Conservation (phyloP, 139 green algal species). For the Zygnema circumcarinatum region DNA sequence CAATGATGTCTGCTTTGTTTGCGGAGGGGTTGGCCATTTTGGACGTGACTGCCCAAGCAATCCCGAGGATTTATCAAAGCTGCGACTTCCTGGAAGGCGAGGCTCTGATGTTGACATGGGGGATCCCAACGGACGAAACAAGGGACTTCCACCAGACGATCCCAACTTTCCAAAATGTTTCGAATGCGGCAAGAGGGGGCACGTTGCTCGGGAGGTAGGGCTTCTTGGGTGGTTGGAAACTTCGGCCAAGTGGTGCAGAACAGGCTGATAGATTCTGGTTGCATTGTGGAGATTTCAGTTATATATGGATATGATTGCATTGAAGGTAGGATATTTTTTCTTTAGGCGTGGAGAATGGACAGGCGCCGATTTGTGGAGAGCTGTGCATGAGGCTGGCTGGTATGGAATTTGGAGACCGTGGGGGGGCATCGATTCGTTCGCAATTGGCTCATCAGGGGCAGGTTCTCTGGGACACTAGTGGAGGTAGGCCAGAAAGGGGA, state of each 20-base stretch:
- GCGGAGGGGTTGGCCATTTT: conserved; percentile 40
- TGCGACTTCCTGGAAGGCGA: neutral
- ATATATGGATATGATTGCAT: neutral
- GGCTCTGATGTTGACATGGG: neutral
- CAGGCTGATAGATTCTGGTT: neutral
- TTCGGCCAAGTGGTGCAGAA: neutral
- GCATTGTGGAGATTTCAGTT: neutral
- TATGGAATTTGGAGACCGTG: neutral
- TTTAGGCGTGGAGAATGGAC: neutral
- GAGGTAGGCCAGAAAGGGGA: neutral
- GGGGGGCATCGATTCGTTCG: neutral
- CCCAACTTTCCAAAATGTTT: conserved; percentile 35
- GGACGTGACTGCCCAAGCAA: conserved; percentile 49
- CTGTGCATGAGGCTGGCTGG: no score
- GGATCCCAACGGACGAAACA: neutral
- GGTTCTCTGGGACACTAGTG: neutral
- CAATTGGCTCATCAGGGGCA: neutral
- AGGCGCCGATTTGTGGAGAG: no score
- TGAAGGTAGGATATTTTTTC: neutral
- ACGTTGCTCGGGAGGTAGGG: conserved; percentile 52
- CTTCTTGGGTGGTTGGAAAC: neutral
- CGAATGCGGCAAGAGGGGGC: conserved; percentile 44
- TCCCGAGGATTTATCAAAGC: neutral
- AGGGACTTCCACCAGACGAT: neutral
- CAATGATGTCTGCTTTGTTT: conserved; percentile 30